Percentiles rank a stretch among this genome's conserved stretches.
Evolutionary conservation across 306 rosid species (phyloP).

Genomic region (Prunus armeniaca): DNA sequence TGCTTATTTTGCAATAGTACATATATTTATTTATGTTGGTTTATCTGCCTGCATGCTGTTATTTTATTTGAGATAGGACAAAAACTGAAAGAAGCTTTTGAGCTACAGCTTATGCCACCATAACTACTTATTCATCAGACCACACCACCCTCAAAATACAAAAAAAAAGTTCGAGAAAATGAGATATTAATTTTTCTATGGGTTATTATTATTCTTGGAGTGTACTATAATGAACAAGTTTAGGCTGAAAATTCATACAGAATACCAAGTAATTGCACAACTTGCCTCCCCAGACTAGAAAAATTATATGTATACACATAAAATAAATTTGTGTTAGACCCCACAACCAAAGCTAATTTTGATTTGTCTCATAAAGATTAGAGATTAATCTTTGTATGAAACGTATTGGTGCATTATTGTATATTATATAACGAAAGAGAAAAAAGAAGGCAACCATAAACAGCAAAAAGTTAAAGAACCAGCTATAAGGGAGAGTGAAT

Average conservation of each 20-base stretch:
- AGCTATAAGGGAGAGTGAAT: slow-evolving; percentile 24
- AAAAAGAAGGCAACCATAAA: background rate
- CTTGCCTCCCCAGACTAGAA: background rate
- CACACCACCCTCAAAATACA: background rate
- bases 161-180: background rate
- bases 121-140: background rate
- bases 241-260: background rate
- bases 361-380: background rate
- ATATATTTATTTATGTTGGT: background rate
- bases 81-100: slow-evolving; percentile 12
- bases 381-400: background rate
- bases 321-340: background rate
- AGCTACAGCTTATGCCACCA: background rate
- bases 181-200: background rate
- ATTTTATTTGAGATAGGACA: slow-evolving; percentile 3
- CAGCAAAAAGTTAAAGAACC: slow-evolving; percentile 11
- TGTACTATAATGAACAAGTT: background rate
- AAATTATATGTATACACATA: background rate
- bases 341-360: slow-evolving; percentile 6
- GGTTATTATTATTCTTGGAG: background rate
- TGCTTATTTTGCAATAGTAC: background rate
- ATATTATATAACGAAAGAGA: background rate
- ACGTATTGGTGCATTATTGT: background rate
- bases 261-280: background rate
- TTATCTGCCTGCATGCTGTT: background rate